phyloP scores from a whole-genome alignment of 2,329 filamentous ascomycete genomes.

The Xylaria sp. region DNA sequence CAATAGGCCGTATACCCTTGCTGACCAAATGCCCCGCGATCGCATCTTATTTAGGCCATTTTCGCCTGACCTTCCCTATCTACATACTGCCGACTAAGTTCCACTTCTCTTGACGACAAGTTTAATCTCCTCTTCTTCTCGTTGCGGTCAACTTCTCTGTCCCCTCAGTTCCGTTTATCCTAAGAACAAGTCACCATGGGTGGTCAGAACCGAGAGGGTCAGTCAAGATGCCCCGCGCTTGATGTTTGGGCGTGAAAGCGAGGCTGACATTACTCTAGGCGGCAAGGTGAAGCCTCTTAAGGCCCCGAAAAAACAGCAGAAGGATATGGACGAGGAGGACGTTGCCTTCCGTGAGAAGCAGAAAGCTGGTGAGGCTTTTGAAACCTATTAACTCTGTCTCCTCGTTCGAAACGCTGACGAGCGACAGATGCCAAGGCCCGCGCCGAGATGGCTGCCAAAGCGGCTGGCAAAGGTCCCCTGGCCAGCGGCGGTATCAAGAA shows the following conservation, averaged over 20 bases:
- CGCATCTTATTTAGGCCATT: constrained; percentile 27
- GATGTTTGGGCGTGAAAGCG: background rate
- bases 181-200: constrained; percentile 63
- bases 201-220: constrained; percentile 74
- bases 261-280: constrained; percentile 59
- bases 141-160: constrained; percentile 14
- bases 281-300: constrained; percentile 89
- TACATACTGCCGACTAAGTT: background rate
- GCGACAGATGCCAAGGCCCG: constrained; percentile 79
- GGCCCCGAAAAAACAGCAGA: constrained; percentile 84
- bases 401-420: constrained; percentile 18
- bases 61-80: constrained; percentile 3
- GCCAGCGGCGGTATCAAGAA: constrained; percentile 94
- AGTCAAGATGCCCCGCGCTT: constrained; percentile 36
- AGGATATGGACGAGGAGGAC: constrained; percentile 89
- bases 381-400: background rate
- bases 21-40: constrained; percentile 41
- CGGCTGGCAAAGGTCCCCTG: constrained; percentile 87
- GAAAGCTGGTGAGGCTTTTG: constrained; percentile 74
- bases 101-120: constrained; percentile 20
- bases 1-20: constrained; percentile 4
- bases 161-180: background rate
- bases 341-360: constrained; percentile 85
- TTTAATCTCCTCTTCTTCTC: background rate
- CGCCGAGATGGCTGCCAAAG: constrained; percentile 85